Base-by-base conservation (phyloP, 2,329 filamentous ascomycete genomes). In the Arthrinium phaeospermum region DNA sequence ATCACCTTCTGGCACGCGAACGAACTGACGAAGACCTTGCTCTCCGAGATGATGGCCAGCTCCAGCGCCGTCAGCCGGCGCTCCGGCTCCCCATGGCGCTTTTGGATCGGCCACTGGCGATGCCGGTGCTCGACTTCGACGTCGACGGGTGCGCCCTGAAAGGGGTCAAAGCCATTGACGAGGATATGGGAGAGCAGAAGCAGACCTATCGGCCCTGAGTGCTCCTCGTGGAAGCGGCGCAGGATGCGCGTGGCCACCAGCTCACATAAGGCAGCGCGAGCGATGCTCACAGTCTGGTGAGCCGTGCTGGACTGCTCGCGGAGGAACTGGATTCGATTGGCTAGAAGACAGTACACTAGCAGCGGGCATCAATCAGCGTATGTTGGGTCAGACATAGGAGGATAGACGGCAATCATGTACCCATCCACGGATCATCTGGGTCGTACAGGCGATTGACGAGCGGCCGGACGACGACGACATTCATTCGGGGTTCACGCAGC, bases 141-240 rank as follows among this genome's bases (percentile, higher is more conserved):
- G 41, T 91, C 86, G 0, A 85, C 80, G 0, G 92, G 91, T 0
- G 91, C 91, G 69, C 91, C 91, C 76, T 93, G 90, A 74, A 93
- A 93, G 0, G 92, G 91, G 76, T 93, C 91, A 74, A 93, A 93
- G 0, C 91, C 91, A 6, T 91, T 90, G 1, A 93, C 91, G 1
- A 94, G 86, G 34, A 93, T 90, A 74, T 92, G 91, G 10, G 92
- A 89, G 6, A 94, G 85, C 2, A 91, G 83, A 0, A 94, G 82
- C 1, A 94, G 85, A 1, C 92, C 92, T 53, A 87, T 82, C 0
- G 88, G 86, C 16, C 91, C 91, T 1, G 87, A 85, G 73, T 91
- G 88, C 74, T 92, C 90, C 80, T 94, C 92, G 75, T 93, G 89
- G 76, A 92, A 92, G 22, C 90, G 88, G 47, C 92, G 88, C 30